Evolutionary conservation across 345 rosid genomes (phyloP).

Genomic region (Anastatica hierochuntica): DNA sequence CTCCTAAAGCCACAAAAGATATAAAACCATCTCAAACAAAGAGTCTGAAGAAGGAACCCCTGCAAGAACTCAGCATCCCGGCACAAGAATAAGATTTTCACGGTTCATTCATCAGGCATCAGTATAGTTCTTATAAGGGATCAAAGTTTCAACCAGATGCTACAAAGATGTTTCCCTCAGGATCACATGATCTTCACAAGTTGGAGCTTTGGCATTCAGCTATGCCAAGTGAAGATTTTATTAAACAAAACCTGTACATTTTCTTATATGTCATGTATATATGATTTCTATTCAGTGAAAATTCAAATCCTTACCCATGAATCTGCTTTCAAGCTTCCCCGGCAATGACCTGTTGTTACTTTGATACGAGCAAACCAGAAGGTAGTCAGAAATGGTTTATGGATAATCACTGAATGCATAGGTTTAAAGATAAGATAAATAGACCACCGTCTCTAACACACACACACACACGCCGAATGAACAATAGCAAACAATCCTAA

Average conservation of each 20-base stretch:
- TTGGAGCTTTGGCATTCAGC: background rate
- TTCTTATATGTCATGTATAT: background rate
- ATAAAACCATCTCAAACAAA: background rate
- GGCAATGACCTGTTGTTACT: background rate
- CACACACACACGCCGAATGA: background rate
- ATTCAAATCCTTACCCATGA: background rate
- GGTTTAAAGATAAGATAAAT: conserved; percentile 2
- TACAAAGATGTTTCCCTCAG: background rate
- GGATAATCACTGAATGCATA: conserved; percentile 19
- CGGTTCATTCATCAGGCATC: background rate
- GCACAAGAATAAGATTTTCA: background rate
- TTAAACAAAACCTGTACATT: background rate
- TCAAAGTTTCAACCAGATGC: background rate
- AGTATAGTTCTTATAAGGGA: background rate
- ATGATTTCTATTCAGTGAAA: background rate
- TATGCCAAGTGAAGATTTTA: conserved; percentile 1
- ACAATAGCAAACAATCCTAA: conserved; percentile 18
- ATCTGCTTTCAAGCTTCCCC: background rate
- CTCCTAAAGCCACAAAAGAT: background rate
- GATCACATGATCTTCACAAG: background rate
- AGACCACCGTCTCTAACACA: conserved; percentile 4
- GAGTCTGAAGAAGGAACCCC: background rate
- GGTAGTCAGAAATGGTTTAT: conserved; percentile 8
- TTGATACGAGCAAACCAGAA: conserved; percentile 2
- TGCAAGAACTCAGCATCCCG: background rate